Conservation (phyloP, 192 early-diverging fungal genomes). For the Coemansia sp. region DNA sequence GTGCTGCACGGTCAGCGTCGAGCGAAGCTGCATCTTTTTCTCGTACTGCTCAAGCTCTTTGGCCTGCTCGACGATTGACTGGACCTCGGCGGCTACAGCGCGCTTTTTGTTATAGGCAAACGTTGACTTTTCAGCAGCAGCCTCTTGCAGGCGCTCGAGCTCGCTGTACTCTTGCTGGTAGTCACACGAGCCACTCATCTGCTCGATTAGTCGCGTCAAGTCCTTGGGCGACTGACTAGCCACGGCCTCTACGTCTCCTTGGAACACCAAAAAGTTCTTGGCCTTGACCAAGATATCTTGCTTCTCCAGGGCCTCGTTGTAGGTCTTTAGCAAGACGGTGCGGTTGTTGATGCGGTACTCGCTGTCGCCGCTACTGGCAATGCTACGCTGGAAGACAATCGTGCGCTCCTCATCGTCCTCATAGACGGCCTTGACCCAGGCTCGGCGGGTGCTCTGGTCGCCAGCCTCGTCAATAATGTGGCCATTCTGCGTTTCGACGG, state of each 20-base stretch:
- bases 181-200: conserved; percentile 94
- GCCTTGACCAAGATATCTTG: conserved; percentile 96
- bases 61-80: conserved; percentile 91
- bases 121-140: conserved; percentile 84
- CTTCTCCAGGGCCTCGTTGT: conserved; percentile 76
- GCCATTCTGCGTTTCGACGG: conserved; percentile 52
- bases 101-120: conserved; percentile 92
- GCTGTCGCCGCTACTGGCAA: conserved; percentile 68
- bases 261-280: conserved; percentile 97
- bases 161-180: conserved; percentile 87
- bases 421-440: conserved; percentile 87
- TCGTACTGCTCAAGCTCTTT: conserved; percentile 88
- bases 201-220: conserved; percentile 91
- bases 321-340: conserved; percentile 71
- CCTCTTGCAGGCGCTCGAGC: conserved; percentile 81
- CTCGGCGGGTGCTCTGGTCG: conserved; percentile 57
- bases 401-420: conserved; percentile 66
- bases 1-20: conserved; percentile 67
- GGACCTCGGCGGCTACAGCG: conserved; percentile 87
- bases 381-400: conserved; percentile 74
- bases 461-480: conserved; percentile 56
- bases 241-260: conserved; percentile 97
- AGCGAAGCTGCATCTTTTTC: conserved; percentile 66
- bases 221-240: conserved; percentile 96
- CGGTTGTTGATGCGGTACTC: conserved; percentile 90